Percentiles rank a stretch among this genome's conserved stretches.
Conservation (phyloP, 2,329 filamentous ascomycete genomes). For the Gaeumannomyces tritici region DNA sequence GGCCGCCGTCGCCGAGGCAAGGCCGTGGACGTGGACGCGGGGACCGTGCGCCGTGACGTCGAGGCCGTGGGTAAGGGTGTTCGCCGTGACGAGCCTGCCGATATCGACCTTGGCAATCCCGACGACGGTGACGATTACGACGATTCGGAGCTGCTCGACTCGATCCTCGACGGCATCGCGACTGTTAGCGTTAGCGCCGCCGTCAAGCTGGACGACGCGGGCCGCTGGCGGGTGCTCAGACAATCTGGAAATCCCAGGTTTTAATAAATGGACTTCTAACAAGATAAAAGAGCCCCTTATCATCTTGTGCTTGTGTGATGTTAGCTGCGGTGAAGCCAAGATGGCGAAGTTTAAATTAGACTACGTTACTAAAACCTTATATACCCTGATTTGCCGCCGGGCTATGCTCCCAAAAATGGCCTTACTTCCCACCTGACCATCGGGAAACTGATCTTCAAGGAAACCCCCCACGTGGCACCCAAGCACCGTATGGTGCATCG, state of each 20-base stretch:
- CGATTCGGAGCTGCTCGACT: constrained; percentile 21
- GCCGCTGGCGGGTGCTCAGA: constrained; percentile 28
- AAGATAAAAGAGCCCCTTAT: not conserved
- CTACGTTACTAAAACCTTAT: no score
- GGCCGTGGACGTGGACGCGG: not conserved
- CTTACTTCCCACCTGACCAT: no score
- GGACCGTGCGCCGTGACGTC: not conserved
- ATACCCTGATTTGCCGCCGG: no score
- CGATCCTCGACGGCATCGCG: constrained; percentile 26
- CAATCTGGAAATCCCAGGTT: not conserved
- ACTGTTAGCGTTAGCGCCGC: constrained; percentile 20
- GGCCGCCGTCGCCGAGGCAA: not conserved
- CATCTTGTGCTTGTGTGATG: not conserved
- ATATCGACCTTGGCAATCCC: not conserved
- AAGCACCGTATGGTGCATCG: no score
- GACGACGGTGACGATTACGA: constrained; percentile 10
- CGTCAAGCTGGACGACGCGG: constrained; percentile 26
- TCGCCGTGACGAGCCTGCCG: not conserved
- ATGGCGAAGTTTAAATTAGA: no score
- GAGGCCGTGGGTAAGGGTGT: not conserved
- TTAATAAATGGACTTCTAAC: not conserved
- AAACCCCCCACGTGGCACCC: no score
- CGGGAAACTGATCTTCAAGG: no score
- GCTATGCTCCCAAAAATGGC: no score
- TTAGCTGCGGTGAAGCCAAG: no score